Evolutionary conservation across 208 protist genomes (phyloP).

Genomic region (Acanthamoeba sp.): DNA sequence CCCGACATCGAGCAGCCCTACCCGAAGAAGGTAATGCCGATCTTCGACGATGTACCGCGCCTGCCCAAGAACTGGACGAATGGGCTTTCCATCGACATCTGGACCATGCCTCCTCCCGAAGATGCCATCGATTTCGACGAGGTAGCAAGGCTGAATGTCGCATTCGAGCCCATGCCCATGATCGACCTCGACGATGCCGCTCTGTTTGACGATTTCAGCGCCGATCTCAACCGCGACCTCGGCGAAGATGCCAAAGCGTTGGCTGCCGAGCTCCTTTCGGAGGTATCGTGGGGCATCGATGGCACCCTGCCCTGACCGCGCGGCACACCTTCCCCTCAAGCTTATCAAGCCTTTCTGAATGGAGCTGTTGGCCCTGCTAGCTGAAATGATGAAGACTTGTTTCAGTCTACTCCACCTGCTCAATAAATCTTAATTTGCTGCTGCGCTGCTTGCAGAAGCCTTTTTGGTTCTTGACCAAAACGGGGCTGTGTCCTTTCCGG

Average conservation of each 20-base stretch:
- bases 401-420: neutral
- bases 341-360: too few relatives aligned
- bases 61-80: conserved; percentile 18
- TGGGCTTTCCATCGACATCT: neutral
- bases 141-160: neutral
- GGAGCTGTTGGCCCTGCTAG: too few relatives aligned
- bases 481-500: too few relatives aligned
- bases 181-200: neutral
- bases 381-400: conserved; percentile 6
- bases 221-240: conserved; percentile 26
- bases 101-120: neutral
- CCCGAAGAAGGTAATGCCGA: neutral
- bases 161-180: neutral
- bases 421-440: neutral
- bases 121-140: neutral
- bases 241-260: neutral
- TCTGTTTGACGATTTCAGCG: neutral
- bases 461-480: too few relatives aligned
- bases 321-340: neutral
- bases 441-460: neutral
- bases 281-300: neutral
- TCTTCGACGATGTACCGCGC: conserved; percentile 4
- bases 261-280: neutral
- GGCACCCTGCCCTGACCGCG: neutral
- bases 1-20: conserved; percentile 56